Conservation (phyloP, 768 basidiomycete genomes). For the Pleurotus eryngii region DNA sequence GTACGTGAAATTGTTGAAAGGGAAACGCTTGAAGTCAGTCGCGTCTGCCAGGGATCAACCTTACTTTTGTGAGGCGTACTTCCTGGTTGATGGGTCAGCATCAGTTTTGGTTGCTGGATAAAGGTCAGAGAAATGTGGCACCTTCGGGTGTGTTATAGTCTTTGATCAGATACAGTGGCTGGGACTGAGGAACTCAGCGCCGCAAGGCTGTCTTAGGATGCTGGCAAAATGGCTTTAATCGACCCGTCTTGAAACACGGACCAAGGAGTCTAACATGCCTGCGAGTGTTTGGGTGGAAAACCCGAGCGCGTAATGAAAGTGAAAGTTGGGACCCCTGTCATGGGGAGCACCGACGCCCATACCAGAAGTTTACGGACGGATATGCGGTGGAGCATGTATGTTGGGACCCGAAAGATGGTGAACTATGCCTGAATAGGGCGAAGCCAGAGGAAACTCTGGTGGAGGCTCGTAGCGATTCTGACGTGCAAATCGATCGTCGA, state of each 20-base stretch:
- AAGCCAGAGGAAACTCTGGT: constrained; percentile 97
- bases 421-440: constrained; percentile 87
- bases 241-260: constrained; percentile 84
- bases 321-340: constrained; percentile 61
- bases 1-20: constrained; percentile 82
- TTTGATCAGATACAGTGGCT: constrained; percentile 46
- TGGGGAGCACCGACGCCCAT: constrained; percentile 73
- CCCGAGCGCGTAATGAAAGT: constrained; percentile 82
- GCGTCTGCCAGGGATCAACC: constrained; percentile 52
- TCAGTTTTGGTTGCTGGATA: constrained; percentile 61
- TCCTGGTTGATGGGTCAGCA: constrained; percentile 61
- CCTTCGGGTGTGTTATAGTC: constrained; percentile 67
- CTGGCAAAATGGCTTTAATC: constrained; percentile 77
- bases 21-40: constrained; percentile 76
- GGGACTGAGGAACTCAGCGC: constrained; percentile 65
- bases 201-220: constrained; percentile 63
- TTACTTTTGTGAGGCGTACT: constrained; percentile 48
- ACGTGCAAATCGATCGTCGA: constrained; percentile 94
- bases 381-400: constrained; percentile 80
- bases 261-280: constrained; percentile 84
- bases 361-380: constrained; percentile 70
- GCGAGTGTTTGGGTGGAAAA: constrained; percentile 88
- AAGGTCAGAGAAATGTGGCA: constrained; percentile 60
- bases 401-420: constrained; percentile 90
- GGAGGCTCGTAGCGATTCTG: constrained; percentile 94